phyloP scores from a whole-genome alignment of 1,284 basidiomycete genomes.

The Ustilago sp. region DNA sequence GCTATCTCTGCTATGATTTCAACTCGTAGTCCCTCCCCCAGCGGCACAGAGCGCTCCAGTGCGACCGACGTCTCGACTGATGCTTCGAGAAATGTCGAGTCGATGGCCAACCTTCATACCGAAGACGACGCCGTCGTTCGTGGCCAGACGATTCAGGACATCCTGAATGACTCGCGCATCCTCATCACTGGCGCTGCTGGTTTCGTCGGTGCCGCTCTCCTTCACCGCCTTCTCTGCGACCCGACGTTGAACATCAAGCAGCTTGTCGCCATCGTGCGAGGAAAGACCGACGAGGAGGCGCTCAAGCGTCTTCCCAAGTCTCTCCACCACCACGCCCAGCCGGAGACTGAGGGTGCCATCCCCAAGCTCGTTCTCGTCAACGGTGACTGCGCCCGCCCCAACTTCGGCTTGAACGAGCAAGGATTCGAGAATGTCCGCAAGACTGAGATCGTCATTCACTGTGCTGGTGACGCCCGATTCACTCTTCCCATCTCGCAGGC shows the following conservation, averaged over 20 bases:
- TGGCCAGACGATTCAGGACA: constrained; percentile 34
- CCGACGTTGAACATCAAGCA: constrained; percentile 41
- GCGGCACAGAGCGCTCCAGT: constrained; percentile 31
- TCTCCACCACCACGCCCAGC: constrained; percentile 36
- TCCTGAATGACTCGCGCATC: constrained; percentile 39
- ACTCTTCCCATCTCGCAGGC: constrained; percentile 41
- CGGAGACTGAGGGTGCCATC: constrained; percentile 20
- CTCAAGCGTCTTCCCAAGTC: constrained; percentile 44
- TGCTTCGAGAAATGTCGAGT: constrained; percentile 34
- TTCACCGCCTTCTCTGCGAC: constrained; percentile 42
- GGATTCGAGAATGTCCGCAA: constrained; percentile 44
- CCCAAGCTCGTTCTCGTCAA: constrained; percentile 48
- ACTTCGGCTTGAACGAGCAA: constrained; percentile 42
- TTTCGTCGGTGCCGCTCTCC: constrained; percentile 49
- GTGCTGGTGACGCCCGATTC: constrained; percentile 51
- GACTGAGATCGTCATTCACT: constrained; percentile 54
- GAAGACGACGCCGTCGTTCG: constrained; percentile 26
- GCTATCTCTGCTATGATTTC: constrained; percentile 21
- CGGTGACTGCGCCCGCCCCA: constrained; percentile 46
- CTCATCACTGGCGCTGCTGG: constrained; percentile 51
- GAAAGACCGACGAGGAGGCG: constrained; percentile 41
- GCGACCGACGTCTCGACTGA: constrained; percentile 40
- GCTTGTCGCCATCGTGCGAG: constrained; percentile 47
- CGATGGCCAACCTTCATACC: constrained; percentile 20
- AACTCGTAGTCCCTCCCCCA: constrained; percentile 41